Conservation (phyloP, 306 rosid species). For the Ormosia emarginata region DNA sequence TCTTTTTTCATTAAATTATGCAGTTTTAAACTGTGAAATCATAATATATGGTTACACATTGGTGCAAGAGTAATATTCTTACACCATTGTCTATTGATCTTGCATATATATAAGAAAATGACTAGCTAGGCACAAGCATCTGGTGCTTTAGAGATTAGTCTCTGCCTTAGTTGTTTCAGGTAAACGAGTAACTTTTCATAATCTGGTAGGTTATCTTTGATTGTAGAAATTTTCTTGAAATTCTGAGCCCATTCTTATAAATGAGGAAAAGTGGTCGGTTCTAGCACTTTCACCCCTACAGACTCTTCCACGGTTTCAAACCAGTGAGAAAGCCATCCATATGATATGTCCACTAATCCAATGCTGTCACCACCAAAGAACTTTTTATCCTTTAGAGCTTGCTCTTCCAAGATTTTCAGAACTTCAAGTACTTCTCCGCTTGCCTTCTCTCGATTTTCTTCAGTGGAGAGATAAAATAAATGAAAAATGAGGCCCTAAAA, state of each 20-base stretch:
- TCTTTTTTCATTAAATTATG: no score
- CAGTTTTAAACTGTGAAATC: no score
- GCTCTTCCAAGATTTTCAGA: conserved; percentile 21
- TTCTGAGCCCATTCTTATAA: conserved; percentile 1
- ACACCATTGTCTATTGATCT: no score
- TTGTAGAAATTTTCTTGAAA: background rate
- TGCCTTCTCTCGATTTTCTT: conserved; percentile 23
- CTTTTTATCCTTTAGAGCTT: conserved; percentile 8
- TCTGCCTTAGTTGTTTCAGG: background rate
- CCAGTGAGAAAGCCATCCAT: conserved; percentile 23
- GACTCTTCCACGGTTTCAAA: conserved; percentile 8
- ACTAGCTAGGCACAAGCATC: no score
- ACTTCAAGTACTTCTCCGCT: conserved; percentile 5
- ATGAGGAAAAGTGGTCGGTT: conserved; percentile 3
- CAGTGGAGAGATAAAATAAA: background rate
- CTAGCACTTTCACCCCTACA: conserved; percentile 16
- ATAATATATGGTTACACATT: no score
- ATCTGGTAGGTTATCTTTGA: conserved; percentile 17
- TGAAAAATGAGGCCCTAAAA: background rate
- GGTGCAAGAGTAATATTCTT: no score
- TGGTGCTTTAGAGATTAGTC: no score
- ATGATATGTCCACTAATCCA: conserved; percentile 24
- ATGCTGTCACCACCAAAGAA: conserved; percentile 14
- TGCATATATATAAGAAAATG: no score
- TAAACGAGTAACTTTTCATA: background rate